Conservation (phyloP, 83 land plant genomes). For the Diphasiastrum complanatum region DNA sequence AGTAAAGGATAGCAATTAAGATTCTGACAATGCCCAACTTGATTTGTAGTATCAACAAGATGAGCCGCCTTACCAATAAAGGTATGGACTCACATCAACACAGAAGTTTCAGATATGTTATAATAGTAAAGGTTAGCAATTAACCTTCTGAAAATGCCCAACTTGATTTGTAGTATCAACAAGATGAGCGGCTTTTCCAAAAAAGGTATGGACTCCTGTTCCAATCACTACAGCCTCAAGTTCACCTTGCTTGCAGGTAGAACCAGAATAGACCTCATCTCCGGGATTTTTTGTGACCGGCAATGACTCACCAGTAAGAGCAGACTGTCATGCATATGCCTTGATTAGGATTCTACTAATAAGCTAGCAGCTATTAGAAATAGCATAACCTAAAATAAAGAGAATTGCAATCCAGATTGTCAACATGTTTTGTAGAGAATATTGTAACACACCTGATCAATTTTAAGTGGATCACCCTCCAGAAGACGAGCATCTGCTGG, state of each 20-base stretch:
- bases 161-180: constrained; percentile 17
- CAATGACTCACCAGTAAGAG: constrained; percentile 13
- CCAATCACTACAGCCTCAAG: constrained; percentile 13
- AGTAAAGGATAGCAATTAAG: not conserved
- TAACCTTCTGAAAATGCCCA: constrained; percentile 17
- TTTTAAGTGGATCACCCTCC: constrained; percentile 76
- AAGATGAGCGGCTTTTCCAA: constrained; percentile 14
- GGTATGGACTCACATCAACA: constrained; percentile 30
- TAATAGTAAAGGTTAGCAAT: too few species aligned
- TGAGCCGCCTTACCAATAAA: constrained; percentile 57
- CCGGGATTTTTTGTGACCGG: constrained; percentile 12
- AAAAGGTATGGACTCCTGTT: constrained; percentile 12
- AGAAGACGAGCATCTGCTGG: constrained; percentile 88
- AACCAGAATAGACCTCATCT: constrained; percentile 12
- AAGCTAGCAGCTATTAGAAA: too few species aligned
- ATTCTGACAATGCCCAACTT: constrained; percentile 54
- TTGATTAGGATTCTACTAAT: too few species aligned
- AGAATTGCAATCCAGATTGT: constrained; percentile 2
- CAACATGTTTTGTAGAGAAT: not conserved
- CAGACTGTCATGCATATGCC: too few species aligned
- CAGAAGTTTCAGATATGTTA: not conserved
- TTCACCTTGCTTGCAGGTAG: constrained; percentile 14
- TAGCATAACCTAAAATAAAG: not conserved
- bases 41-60: constrained; percentile 42
- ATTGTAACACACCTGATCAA: constrained; percentile 28